These are phyloP conservation scores for Neostapfia colusana DNA, from an alignment of 176 grass and related monocot species.

Conservation along the genomic window DNA sequence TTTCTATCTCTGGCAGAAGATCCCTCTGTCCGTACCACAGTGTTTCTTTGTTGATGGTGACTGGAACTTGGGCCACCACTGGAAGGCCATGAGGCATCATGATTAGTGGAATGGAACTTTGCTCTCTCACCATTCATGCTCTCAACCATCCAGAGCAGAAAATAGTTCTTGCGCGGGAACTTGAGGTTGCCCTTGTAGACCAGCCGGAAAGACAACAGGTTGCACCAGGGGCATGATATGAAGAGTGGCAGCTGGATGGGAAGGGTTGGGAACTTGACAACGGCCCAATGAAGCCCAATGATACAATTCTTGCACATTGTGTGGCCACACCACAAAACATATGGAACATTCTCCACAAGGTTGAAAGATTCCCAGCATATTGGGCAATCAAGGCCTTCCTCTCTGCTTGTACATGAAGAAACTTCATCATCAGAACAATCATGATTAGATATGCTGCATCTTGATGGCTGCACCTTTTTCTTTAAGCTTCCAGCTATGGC, in stretches of 20 bases:
- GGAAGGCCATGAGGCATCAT: conserved; percentile 32
- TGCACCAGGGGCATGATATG: conserved; percentile 94
- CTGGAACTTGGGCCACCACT: conserved; percentile 35
- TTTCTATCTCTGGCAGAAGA: conserved; percentile 22
- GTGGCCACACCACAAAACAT: conserved; percentile 94
- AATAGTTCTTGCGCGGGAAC: conserved; percentile 90
- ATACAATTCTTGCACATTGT: conserved; percentile 98
- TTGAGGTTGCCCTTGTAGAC: conserved; percentile 80
- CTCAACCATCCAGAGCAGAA: conserved; percentile 96
- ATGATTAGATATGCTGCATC: conserved; percentile 38
- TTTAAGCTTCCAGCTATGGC: conserved; percentile 59
- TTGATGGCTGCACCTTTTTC: conserved; percentile 44
- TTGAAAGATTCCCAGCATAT: conserved; percentile 99
- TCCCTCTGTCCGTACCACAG: neutral
- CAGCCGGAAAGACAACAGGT: conserved; percentile 61
- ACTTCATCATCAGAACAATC: conserved; percentile 84
- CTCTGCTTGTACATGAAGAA: conserved; percentile 75
- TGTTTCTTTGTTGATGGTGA: conserved; percentile 44
- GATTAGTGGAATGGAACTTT: conserved; percentile 46
- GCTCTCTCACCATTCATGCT: conserved; percentile 72
- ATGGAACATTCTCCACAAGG: conserved; percentile 88
- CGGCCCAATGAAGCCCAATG: conserved; percentile 78
- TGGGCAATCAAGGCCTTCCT: conserved; percentile 86
- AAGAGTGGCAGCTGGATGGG: conserved; percentile 79
- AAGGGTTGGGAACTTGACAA: conserved; percentile 69